Conservation (phyloP, 2,329 filamentous ascomycete species). For the Dendrostoma leiphaemia region DNA sequence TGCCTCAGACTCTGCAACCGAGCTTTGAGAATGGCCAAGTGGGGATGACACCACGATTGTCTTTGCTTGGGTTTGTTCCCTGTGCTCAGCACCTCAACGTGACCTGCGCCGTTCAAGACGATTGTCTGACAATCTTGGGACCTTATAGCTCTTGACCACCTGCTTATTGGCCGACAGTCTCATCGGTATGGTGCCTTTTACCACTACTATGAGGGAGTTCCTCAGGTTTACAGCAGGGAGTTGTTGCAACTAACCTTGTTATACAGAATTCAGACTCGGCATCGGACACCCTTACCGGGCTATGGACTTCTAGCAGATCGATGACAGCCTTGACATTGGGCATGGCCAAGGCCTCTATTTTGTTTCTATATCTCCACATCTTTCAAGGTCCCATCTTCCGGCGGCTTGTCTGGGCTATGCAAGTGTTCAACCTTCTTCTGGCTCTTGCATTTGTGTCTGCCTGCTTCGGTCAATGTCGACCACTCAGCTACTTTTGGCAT, state of each 20-base stretch:
- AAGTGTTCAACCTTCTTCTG: slow-evolving; percentile 27
- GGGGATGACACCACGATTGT: slow-evolving; percentile 5
- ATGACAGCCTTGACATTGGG: slow-evolving; percentile 20
- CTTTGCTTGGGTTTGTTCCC: not conserved
- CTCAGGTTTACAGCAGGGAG: not conserved
- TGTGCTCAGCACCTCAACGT: not conserved
- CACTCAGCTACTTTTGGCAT: slow-evolving; percentile 28
- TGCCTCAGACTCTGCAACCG: not conserved
- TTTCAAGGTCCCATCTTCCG: slow-evolving; percentile 28
- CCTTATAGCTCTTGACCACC: not conserved
- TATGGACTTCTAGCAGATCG: not conserved
- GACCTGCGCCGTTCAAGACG: not conserved
- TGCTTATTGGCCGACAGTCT: too few relatives aligned
- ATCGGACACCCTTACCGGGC: not conserved
- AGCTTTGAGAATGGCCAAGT: not conserved
- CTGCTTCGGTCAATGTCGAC: slow-evolving; percentile 29
- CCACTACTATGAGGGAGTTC: not conserved
- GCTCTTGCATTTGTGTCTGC: slow-evolving; percentile 25
- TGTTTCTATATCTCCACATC: slow-evolving; percentile 34
- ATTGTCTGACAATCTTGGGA: not conserved
- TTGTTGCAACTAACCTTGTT: not conserved
- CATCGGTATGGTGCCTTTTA: too few relatives aligned
- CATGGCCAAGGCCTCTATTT: slow-evolving; percentile 34
- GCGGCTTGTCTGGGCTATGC: slow-evolving; percentile 25
- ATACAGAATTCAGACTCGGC: not conserved